phyloP scores from a whole-genome alignment of 163 green algal species.

The Prototheca cutis region DNA sequence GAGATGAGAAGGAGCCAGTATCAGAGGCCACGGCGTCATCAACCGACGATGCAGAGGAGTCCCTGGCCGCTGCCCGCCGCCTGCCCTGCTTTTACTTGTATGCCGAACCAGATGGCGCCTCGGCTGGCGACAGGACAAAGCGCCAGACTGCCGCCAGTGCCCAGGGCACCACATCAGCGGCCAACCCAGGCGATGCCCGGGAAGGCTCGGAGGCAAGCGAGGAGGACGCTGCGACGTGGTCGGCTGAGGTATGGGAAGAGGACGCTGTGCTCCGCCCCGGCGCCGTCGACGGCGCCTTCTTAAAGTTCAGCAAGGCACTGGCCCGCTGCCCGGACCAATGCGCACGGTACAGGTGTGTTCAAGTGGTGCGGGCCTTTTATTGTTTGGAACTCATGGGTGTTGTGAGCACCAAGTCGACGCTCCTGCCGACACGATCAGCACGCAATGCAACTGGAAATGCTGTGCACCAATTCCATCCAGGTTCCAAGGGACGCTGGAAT shows the following conservation, averaged over 20 bases:
- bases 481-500: conserved; percentile 15
- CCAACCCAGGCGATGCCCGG: background rate
- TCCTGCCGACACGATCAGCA: too few species aligned
- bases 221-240: conserved; percentile 13
- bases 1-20: too few species aligned
- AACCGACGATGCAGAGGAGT: background rate
- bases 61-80: background rate
- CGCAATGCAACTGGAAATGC: background rate
- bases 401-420: too few species aligned
- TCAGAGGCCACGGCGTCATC: background rate
- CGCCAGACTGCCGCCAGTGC: too few species aligned
- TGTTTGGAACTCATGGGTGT: too few species aligned
- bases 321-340: conserved; percentile 45
- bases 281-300: conserved; percentile 15
- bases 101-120: conserved; percentile 4
- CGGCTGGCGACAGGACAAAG: background rate
- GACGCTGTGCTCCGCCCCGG: conserved; percentile 18
- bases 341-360: background rate
- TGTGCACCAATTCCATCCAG: conserved; percentile 1
- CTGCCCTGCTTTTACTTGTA: conserved; percentile 20
- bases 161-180: too few species aligned
- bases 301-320: conserved; percentile 51
- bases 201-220: background rate
- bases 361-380: too few species aligned
- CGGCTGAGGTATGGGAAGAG: conserved; percentile 31